Conservation (phyloP, 2,329 filamentous ascomycete species). For the Beauveria asiatica region DNA sequence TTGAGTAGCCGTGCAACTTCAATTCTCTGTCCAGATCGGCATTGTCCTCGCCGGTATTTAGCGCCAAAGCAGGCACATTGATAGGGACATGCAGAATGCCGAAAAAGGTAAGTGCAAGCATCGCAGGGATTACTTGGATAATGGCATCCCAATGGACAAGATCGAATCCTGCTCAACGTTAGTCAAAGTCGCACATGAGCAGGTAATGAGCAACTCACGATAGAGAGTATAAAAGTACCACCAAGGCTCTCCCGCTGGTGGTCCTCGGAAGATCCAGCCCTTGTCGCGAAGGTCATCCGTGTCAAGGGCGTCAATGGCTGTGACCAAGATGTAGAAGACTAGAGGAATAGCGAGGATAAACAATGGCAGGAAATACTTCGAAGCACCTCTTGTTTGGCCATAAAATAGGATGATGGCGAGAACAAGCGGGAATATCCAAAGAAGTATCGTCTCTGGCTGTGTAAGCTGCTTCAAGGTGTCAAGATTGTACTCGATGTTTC, state of each 20-base stretch:
- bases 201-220: slow-evolving; percentile 45
- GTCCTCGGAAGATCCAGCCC: slow-evolving; percentile 90
- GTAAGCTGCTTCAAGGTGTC: slow-evolving; percentile 69
- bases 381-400: slow-evolving; percentile 66
- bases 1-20: slow-evolving; percentile 86
- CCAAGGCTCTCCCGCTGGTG: slow-evolving; percentile 79
- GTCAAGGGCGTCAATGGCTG: slow-evolving; percentile 58
- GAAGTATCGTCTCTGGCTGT: slow-evolving; percentile 60
- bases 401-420: slow-evolving; percentile 70
- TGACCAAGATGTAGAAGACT: slow-evolving; percentile 70
- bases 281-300: slow-evolving; percentile 57
- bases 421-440: slow-evolving; percentile 75
- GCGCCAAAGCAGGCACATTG: slow-evolving; percentile 88
- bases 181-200: slow-evolving; percentile 11
- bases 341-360: slow-evolving; percentile 76
- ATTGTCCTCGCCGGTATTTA: slow-evolving; percentile 87
- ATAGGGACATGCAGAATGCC: slow-evolving; percentile 95
- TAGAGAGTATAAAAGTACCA: slow-evolving; percentile 98
- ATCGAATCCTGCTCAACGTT: slow-evolving; percentile 54
- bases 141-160: slow-evolving; percentile 78
- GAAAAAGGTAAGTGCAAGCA: slow-evolving; percentile 96
- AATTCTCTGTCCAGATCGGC: slow-evolving; percentile 85
- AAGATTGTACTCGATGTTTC: slow-evolving; percentile 73
- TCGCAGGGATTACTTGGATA: slow-evolving; percentile 77
- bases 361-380: slow-evolving; percentile 75